Conservation (phyloP, 2,329 filamentous ascomycete species). For the Sporothrix brasiliensis region DNA sequence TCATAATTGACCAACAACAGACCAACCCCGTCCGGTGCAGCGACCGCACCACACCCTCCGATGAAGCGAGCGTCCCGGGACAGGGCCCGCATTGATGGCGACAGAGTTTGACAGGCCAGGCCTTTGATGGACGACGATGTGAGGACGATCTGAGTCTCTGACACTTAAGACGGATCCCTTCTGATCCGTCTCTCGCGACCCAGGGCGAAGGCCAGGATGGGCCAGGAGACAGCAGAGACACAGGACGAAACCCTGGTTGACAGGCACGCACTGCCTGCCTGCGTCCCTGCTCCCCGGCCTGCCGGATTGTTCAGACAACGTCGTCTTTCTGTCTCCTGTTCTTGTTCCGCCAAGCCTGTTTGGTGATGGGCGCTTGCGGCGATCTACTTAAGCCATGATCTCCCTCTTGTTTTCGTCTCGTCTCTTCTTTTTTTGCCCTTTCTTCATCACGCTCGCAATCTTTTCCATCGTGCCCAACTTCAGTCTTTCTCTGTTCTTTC, state of each 20-base stretch:
- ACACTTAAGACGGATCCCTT: constrained; percentile 15
- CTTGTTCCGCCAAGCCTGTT: constrained; percentile 17
- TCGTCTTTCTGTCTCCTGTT: neutral
- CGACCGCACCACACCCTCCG: neutral
- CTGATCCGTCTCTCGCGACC: constrained; percentile 19
- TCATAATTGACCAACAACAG: neutral
- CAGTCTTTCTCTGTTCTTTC: constrained; percentile 31
- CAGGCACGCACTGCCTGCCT: neutral
- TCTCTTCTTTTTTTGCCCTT: neutral
- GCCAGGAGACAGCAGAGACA: neutral
- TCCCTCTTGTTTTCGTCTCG: constrained; percentile 11
- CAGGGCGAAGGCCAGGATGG: neutral
- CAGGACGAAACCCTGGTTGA: constrained; percentile 15
- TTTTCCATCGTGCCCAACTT: constrained; percentile 24
- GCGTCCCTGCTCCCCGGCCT: neutral
- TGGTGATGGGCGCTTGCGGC: constrained; percentile 5
- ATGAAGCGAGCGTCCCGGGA: constrained; percentile 12
- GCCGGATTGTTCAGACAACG: constrained; percentile 19
- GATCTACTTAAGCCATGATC: constrained; percentile 24
- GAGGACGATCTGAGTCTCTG: constrained; percentile 21
- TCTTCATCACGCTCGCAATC: constrained; percentile 34
- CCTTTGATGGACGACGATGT: neutral
- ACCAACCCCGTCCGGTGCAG: neutral
- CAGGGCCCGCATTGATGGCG: constrained; percentile 18
- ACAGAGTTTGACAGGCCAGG: neutral